Evolutionary conservation across 176 grass and related monocot species (phyloP).

Genomic region (Tillandsia fasciculata): DNA sequence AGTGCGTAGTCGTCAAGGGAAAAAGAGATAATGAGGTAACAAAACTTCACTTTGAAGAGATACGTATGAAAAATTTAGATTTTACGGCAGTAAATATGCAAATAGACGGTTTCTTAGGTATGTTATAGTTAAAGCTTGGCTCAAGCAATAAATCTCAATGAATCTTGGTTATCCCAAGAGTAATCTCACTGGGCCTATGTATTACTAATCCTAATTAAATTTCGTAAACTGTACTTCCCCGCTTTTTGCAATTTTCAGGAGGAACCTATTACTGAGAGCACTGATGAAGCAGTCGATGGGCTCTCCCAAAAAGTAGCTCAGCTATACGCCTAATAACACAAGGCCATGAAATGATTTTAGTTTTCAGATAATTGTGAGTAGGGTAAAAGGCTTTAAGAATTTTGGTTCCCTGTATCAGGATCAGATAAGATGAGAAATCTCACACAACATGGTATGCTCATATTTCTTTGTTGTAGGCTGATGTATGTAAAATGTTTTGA

Average conservation of each 20-base stretch:
- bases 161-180: too few relatives aligned
- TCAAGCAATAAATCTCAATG: too few relatives aligned
- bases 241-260: slow-evolving; percentile 24
- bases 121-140: too few relatives aligned
- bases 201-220: too few relatives aligned
- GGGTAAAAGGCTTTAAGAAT: background rate
- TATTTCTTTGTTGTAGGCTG: too few relatives aligned
- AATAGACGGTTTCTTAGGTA: too few relatives aligned
- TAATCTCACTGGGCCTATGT: too few relatives aligned
- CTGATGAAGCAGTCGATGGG: slow-evolving; percentile 22
- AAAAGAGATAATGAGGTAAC: slow-evolving; percentile 61
- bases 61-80: slow-evolving; percentile 4
- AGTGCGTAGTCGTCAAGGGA: slow-evolving; percentile 55
- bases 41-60: slow-evolving; percentile 25
- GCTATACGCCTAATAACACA: slow-evolving; percentile 20
- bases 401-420: background rate
- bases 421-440: background rate
- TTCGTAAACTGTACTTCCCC: slow-evolving; percentile 11
- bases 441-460: background rate
- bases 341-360: background rate
- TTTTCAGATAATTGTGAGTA: slow-evolving; percentile 8
- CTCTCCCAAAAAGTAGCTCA: slow-evolving; percentile 22
- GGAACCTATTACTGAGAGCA: slow-evolving; percentile 28
- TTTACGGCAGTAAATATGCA: too few relatives aligned
- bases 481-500: too few relatives aligned